Conservation (phyloP, 371 early-diverging fungal genomes). For the Mortierella sp. region DNA sequence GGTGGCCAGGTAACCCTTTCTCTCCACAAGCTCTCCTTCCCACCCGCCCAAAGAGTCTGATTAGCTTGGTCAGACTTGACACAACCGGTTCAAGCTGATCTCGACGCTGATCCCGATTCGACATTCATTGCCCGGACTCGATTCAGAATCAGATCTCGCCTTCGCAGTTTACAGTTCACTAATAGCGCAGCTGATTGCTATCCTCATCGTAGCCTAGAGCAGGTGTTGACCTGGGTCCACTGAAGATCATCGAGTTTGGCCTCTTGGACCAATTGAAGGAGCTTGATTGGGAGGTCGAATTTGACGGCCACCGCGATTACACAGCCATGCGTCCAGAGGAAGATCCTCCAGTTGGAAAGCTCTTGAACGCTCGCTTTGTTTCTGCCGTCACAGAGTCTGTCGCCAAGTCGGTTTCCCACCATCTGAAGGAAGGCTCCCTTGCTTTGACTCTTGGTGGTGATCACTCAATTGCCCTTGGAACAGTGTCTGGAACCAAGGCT, state of each 20-base stretch:
- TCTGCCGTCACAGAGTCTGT: slow-evolving; percentile 81
- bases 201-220: slow-evolving; percentile 84
- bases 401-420: slow-evolving; percentile 69
- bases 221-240: slow-evolving; percentile 93
- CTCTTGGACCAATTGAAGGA: slow-evolving; percentile 83
- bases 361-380: slow-evolving; percentile 89
- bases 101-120: too few species aligned
- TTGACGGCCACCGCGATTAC: slow-evolving; percentile 74
- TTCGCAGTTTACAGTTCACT: slow-evolving; percentile 2
- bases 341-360: slow-evolving; percentile 77
- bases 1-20: slow-evolving; percentile 74
- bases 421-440: slow-evolving; percentile 75
- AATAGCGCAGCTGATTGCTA: background rate
- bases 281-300: slow-evolving; percentile 82
- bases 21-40: too few species aligned
- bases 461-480: slow-evolving; percentile 94
- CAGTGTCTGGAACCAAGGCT: slow-evolving; percentile 83
- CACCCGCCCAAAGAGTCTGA: background rate
- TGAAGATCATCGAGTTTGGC: slow-evolving; percentile 84
- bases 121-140: too few species aligned
- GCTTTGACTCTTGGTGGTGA: slow-evolving; percentile 96
- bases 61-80: background rate
- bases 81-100: too few species aligned
- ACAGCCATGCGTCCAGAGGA: slow-evolving; percentile 63
- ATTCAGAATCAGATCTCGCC: too few species aligned